A percentile compares a stretch with the other conserved stretches of the same genome.
Conservation (phyloP, 768 basidiomycete species). For the Lenzites betulinus region DNA sequence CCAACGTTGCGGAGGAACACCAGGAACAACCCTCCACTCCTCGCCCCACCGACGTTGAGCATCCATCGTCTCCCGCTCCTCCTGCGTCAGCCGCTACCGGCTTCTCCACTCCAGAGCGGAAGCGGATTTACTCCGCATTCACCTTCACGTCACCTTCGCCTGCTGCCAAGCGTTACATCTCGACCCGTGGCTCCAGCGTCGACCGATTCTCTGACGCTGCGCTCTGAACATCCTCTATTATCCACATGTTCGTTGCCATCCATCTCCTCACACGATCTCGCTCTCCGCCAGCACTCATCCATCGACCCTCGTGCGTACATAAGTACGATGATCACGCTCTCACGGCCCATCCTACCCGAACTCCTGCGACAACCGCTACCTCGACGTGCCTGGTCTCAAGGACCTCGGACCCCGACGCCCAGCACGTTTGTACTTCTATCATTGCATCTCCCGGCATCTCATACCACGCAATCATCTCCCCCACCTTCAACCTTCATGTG, state of each 20-base stretch:
- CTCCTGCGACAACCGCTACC: not conserved
- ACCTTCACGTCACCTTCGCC: constrained; percentile 79
- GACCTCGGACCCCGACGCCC: constrained; percentile 1
- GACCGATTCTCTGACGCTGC: constrained; percentile 25
- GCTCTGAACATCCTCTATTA: not conserved
- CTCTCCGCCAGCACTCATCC: not conserved
- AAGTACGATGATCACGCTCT: not conserved
- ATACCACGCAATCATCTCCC: constrained; percentile 12
- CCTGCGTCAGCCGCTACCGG: constrained; percentile 33
- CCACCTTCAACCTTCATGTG: not conserved
- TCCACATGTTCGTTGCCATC: not conserved
- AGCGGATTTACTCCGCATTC: constrained; percentile 71
- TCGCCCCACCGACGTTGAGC: not conserved
- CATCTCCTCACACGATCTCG: not conserved
- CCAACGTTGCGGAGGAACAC: not conserved
- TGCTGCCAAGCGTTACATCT: constrained; percentile 52
- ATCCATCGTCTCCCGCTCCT: constrained; percentile 34
- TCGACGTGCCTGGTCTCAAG: constrained; percentile 8
- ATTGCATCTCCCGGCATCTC: constrained; percentile 13
- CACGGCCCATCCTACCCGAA: not conserved
- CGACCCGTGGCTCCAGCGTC: constrained; percentile 25
- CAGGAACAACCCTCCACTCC: constrained; percentile 13
- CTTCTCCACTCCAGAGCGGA: constrained; percentile 78
- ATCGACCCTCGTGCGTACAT: not conserved
- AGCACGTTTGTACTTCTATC: constrained; percentile 17